A percentile compares a stretch with the other conserved stretches of the same genome.
Evolutionary conservation across 2,329 filamentous ascomycete genomes (phyloP).

Genomic region (Phialocephala subalpina): DNA sequence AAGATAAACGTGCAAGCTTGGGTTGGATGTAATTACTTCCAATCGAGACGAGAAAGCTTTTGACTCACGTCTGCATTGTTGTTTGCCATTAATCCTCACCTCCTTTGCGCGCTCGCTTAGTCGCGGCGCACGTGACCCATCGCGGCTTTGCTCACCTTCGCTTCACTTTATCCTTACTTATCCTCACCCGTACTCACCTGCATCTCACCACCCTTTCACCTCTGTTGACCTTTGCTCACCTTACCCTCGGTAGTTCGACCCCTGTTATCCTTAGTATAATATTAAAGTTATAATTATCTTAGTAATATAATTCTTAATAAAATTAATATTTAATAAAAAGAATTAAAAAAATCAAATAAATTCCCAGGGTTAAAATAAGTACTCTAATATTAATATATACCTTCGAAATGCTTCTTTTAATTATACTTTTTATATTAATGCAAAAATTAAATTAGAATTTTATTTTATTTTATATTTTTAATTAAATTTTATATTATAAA

Average conservation of each 20-base stretch:
- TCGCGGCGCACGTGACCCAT: constrained; percentile 2
- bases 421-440: neutral
- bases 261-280: constrained; percentile 1
- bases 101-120: neutral
- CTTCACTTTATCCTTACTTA: neutral
- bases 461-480: neutral
- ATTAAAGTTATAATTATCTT: neutral
- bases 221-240: constrained; percentile 9
- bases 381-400: neutral
- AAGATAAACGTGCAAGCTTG: too few relatives aligned
- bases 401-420: neutral
- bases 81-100: constrained; percentile 4
- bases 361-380: neutral
- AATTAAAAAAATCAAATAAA: neutral
- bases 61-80: too few relatives aligned
- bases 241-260: constrained; percentile 3
- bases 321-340: neutral
- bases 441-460: neutral
- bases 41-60: too few relatives aligned
- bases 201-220: constrained; percentile 2
- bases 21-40: too few relatives aligned
- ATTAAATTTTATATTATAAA: neutral
- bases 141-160: constrained; percentile 2
- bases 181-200: neutral
- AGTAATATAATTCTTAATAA: constrained; percentile 12